phyloP scores from a whole-genome alignment of 2,329 filamentous ascomycete genomes.

The Purpureocillium takamizusanense region DNA sequence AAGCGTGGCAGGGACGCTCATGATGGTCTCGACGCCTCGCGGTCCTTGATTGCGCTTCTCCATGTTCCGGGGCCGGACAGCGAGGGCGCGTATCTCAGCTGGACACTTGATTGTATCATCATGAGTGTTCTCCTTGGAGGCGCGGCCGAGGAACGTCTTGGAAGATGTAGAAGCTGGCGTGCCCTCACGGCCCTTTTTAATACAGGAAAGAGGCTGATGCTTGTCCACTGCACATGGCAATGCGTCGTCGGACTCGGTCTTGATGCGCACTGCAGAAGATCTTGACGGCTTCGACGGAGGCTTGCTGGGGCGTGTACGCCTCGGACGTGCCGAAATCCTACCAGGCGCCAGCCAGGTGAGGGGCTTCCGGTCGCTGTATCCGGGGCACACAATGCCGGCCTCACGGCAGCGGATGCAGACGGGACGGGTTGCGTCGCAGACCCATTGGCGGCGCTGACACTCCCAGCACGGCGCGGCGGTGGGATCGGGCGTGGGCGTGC shows the following conservation, averaged over 20 bases:
- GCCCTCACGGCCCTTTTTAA: no score
- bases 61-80: no score
- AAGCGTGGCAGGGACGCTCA: no score
- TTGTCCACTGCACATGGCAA: background rate
- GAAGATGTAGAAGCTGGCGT: no score
- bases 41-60: no score
- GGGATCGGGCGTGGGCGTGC: background rate
- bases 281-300: background rate
- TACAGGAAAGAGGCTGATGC: background rate
- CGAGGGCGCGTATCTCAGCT: no score
- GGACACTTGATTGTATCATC: no score
- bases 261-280: background rate
- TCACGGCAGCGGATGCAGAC: constrained; percentile 25
- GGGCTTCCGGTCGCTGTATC: constrained; percentile 27
- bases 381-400: constrained; percentile 25
- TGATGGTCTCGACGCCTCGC: no score
- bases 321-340: constrained; percentile 20
- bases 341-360: constrained; percentile 30
- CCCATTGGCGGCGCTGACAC: constrained; percentile 27
- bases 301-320: constrained; percentile 2
- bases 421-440: constrained; percentile 27
- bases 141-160: no score
- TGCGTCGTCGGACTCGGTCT: background rate
- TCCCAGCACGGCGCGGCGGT: constrained; percentile 27
- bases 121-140: no score